A percentile compares a stretch with the other conserved stretches of the same genome.
Conservation (phyloP, 1,284 basidiomycete species). For the Fistulina hepatica region DNA sequence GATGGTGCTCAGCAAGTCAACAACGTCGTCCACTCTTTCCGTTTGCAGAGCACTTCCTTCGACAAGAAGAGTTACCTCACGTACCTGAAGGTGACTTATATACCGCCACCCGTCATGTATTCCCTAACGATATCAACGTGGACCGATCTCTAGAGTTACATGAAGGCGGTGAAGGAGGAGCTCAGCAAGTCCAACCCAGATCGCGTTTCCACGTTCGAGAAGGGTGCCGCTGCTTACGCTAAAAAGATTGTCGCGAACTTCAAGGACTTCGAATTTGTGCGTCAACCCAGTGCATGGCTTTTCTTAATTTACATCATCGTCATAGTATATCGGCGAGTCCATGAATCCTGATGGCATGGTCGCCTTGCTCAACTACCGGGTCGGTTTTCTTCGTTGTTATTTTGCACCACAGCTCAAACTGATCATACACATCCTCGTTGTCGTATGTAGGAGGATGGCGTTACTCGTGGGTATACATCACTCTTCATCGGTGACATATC, state of each 20-base stretch:
- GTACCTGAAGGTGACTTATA: constrained; percentile 89
- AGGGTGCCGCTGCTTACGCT: constrained; percentile 63
- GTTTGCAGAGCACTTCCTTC: constrained; percentile 75
- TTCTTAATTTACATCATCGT: constrained; percentile 12
- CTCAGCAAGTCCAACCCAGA: constrained; percentile 54
- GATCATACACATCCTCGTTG: constrained; percentile 9
- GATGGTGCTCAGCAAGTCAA: constrained; percentile 72
- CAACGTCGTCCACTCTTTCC: constrained; percentile 91
- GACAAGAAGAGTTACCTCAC: constrained; percentile 88
- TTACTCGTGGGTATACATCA: constrained; percentile 54
- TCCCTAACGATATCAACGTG: too few species aligned
- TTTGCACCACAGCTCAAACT: constrained; percentile 4
- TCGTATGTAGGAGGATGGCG: constrained; percentile 46
- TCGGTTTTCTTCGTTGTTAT: constrained; percentile 22
- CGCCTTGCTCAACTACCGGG: constrained; percentile 77
- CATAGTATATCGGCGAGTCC: constrained; percentile 74
- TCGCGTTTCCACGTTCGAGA: constrained; percentile 75
- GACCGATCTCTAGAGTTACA: too few species aligned
- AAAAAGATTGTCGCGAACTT: constrained; percentile 90
- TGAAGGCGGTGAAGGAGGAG: constrained; percentile 36
- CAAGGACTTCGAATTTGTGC: constrained; percentile 82
- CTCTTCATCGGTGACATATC: not conserved
- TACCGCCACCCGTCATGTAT: too few species aligned
- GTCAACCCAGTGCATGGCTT: constrained; percentile 15
- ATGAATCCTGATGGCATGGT: constrained; percentile 90